Evolutionary conservation across 352 stramenopile species (phyloP), one percentile per base, ranked within the genome.

Genomic region (Aphanomyces euteiches): DNA sequence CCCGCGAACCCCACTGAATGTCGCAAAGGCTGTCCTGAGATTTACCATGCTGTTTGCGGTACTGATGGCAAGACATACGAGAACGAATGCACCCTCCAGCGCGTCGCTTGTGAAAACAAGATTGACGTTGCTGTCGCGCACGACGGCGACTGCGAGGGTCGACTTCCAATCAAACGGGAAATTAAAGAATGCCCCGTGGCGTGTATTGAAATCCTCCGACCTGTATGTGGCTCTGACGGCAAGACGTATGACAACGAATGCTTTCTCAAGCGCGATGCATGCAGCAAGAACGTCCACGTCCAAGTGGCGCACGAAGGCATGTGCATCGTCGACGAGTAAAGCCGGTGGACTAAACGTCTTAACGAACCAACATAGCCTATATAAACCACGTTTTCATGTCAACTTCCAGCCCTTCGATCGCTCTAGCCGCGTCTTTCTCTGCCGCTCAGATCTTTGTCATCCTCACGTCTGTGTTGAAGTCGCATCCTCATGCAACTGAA

Each of bases 41-140:
- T 77, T 4, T 90, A 83, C 68, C 70, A 78, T 7, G 78, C 80
- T 1, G 71, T 92, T 19, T 92, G 84, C 38, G 82, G 84, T 19
- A 89, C 82, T 0, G 79, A 92, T 66, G 74, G 74, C 5, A 76
- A 76, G 56, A 74, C 68, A 50, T 76, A 76, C 68, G 6, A 59
- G 40, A 78, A 79, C 56, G 53, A 58, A 1, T 81, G 77, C 61
- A 74, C 74, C 63, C 59, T 83, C 21, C 39, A 43, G 0, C 77
- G 79, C 56, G 69, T 60, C 1, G 72, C 77, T 37, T 87, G 80
- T 67, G 64, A 77, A 13, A 80, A 75, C 43, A 45, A 70, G 56
- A 17, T 70, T 72, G 39, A 36, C 58, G 50, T 17, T 73, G 74
- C 53, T 39, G 34, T 56, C 61, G 61, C 21, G 28, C n/a, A 47